Percentiles rank a stretch among this genome's conserved stretches.
phyloP scores from a whole-genome alignment of 2,329 filamentous ascomycete species.

The Stagonosporopsis chrysanthemi region DNA sequence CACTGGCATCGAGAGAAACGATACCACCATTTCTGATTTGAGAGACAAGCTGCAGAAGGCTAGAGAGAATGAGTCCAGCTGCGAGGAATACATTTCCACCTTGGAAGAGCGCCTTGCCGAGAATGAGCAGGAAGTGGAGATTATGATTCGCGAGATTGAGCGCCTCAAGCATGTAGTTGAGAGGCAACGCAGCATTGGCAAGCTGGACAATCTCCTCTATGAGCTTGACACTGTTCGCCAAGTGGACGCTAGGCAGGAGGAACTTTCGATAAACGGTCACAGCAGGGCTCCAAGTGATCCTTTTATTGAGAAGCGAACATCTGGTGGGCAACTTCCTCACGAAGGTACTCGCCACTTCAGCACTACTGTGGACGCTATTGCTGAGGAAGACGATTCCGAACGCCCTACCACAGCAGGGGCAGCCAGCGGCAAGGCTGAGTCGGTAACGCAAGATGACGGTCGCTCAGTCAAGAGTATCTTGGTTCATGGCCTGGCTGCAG shows the following conservation, averaged over 20 bases:
- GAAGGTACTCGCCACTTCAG: constrained; percentile 42
- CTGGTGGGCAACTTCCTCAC: constrained; percentile 31
- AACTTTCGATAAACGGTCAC: constrained; percentile 46
- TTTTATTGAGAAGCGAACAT: constrained; percentile 41
- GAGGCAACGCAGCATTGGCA: constrained; percentile 91
- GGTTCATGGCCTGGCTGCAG: constrained; percentile 29
- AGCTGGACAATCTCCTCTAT: constrained; percentile 89
- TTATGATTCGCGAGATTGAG: constrained; percentile 97
- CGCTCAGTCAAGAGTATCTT: constrained; percentile 15
- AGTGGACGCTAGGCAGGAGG: constrained; percentile 44
- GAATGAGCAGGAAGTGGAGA: constrained; percentile 91
- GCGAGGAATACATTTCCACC: constrained; percentile 96
- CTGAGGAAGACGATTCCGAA: constrained; percentile 46
- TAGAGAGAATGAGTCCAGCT: constrained; percentile 86
- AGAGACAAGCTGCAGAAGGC: constrained; percentile 89
- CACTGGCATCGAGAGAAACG: constrained; percentile 91
- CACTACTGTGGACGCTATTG: constrained; percentile 46
- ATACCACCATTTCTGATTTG: constrained; percentile 82
- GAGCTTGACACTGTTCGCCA: constrained; percentile 75
- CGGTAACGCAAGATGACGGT: background rate
- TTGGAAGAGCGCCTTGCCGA: constrained; percentile 94
- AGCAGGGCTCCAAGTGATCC: constrained; percentile 42
- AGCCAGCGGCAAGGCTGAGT: constrained; percentile 17
- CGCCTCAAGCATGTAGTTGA: constrained; percentile 94
- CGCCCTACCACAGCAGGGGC: constrained; percentile 39